These are phyloP conservation scores for Chalciporus chontae DNA, from an alignment of 768 basidiomycete genomes.

Conservation along the genomic window DNA sequence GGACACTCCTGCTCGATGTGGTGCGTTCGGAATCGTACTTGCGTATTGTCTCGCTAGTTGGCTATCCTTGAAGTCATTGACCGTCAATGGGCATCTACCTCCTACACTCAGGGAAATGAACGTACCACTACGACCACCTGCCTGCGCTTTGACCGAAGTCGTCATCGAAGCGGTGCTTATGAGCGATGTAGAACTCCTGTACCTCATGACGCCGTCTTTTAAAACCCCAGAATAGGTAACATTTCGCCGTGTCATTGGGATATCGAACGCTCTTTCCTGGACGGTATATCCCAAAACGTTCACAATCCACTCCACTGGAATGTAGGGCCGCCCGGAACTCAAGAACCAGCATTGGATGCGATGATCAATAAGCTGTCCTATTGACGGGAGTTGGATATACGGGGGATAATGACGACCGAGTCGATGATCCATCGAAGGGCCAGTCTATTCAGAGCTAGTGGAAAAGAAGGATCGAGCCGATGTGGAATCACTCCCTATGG, in stretches of 20 bases:
- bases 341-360: background rate
- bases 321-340: background rate
- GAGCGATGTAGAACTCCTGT: constrained; percentile 1
- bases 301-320: background rate
- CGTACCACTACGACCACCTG: background rate
- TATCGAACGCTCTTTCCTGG: constrained; percentile 1
- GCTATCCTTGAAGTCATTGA: background rate
- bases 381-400: background rate
- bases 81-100: background rate
- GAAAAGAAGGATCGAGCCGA: background rate
- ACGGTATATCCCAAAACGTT: constrained; percentile 1
- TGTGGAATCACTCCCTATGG: background rate
- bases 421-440: background rate
- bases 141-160: constrained; percentile 1
- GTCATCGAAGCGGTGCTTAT: background rate
- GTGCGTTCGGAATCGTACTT: background rate
- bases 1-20: background rate
- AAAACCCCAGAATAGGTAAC: background rate
- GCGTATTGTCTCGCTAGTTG: background rate
- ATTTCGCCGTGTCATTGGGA: background rate
- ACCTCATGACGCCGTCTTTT: constrained; percentile 1
- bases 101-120: background rate
- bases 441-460: background rate
- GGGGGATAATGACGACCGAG: background rate
- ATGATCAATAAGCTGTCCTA: background rate